phyloP scores from a whole-genome alignment of 1,139 yeast species.

The Debaryomycetaceae sp. region DNA sequence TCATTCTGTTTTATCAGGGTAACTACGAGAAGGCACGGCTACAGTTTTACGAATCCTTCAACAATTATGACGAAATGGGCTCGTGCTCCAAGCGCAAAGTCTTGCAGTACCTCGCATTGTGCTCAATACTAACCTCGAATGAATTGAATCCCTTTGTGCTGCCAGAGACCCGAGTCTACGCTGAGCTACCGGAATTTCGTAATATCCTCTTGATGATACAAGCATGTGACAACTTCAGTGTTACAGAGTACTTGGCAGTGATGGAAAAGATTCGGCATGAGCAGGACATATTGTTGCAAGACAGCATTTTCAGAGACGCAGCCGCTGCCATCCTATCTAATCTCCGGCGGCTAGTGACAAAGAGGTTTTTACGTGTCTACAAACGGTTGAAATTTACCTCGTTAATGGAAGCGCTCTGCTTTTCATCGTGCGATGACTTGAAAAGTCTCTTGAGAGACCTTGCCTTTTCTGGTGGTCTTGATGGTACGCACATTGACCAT shows the following conservation, averaged over 20 bases:
- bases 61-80: conserved; percentile 73
- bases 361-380: conserved; percentile 20
- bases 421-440: conserved; percentile 17
- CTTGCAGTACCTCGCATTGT: conserved; percentile 51
- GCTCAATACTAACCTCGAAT: conserved; percentile 54
- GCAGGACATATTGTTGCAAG: conserved; percentile 15
- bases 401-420: conserved; percentile 12
- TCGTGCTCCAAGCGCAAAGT: conserved; percentile 44
- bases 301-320: conserved; percentile 22
- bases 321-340: conserved; percentile 17
- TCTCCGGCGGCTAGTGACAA: conserved; percentile 19
- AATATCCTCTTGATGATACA: conserved; percentile 19
- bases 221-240: conserved; percentile 20
- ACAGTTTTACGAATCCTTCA: conserved; percentile 64
- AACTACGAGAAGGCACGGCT: conserved; percentile 53
- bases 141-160: conserved; percentile 60
- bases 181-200: conserved; percentile 24
- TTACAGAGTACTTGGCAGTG: conserved; percentile 11
- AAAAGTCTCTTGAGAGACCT: conserved; percentile 28
- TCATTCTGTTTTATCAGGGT: conserved; percentile 49
- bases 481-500: conserved; percentile 35
- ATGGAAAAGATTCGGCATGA: conserved; percentile 8
- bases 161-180: conserved; percentile 42
- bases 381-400: conserved; percentile 16
- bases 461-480: conserved; percentile 34